Evolutionary conservation across 2,329 filamentous ascomycete species (phyloP).

Genomic region (Tympanopsis confertula): DNA sequence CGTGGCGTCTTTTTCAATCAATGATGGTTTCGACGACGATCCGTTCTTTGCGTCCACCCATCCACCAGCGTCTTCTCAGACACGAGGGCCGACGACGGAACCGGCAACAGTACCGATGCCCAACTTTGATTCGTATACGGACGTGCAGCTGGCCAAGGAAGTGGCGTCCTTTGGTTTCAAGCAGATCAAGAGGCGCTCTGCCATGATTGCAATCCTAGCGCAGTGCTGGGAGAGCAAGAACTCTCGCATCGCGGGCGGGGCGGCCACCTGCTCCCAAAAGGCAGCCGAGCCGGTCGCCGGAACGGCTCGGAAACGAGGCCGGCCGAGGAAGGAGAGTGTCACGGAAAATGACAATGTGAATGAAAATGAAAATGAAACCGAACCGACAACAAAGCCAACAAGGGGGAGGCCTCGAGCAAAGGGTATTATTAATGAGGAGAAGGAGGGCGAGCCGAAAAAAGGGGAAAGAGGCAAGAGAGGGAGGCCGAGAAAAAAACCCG

Average conservation of each 20-base stretch:
- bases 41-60: no score
- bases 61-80: no score
- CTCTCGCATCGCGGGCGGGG: constrained; percentile 16
- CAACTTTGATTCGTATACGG: constrained; percentile 48
- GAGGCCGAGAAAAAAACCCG: no score
- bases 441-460: no score
- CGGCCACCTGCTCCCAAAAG: constrained; percentile 15
- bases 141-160: constrained; percentile 48
- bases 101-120: constrained; percentile 24
- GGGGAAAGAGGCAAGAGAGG: no score
- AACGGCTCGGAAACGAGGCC: constrained; percentile 18
- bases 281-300: constrained; percentile 26
- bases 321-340: constrained; percentile 13
- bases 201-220: constrained; percentile 59
- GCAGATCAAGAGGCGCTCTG: constrained; percentile 51
- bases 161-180: constrained; percentile 62
- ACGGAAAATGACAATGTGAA: constrained; percentile 1
- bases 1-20: no score
- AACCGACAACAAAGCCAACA: constrained; percentile 3
- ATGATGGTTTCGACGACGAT: no score
- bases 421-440: no score
- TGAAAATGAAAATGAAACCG: background rate
- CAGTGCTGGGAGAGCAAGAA: constrained; percentile 60
- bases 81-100: no score
- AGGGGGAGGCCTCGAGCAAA: no score